A percentile compares a stretch with the other conserved stretches of the same genome.
These are phyloP conservation scores for Bidens hawaiensis DNA, from an alignment of 140 eudicot species.

Conservation along the genomic window DNA sequence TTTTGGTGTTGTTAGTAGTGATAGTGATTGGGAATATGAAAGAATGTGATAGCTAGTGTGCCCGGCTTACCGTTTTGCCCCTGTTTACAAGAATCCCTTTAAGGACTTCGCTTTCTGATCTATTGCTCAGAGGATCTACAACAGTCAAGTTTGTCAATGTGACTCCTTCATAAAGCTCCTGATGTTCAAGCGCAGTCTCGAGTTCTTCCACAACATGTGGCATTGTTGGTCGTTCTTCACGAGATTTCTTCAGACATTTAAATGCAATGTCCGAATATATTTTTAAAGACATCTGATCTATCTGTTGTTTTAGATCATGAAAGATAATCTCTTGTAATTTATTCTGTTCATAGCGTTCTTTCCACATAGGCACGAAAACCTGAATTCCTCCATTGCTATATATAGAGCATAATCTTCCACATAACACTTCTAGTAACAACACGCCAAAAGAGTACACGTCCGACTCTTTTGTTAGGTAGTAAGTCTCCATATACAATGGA, in stretches of 20 bases:
- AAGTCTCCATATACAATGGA: not conserved
- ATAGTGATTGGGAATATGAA: not conserved
- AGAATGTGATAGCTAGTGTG: not conserved
- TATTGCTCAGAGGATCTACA: not conserved
- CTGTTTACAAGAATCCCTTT: slow-evolving; percentile 13
- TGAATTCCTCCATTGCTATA: not conserved
- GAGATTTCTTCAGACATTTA: slow-evolving; percentile 7
- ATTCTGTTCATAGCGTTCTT: not conserved
- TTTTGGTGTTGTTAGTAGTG: not conserved
- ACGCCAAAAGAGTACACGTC: slow-evolving; percentile 24
- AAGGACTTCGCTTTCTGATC: not conserved
- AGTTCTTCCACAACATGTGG: slow-evolving; percentile 7
- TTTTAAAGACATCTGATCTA: not conserved
- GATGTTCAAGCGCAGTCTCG: slow-evolving; percentile 7
- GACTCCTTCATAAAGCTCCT: not conserved
- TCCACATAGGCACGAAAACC: not conserved
- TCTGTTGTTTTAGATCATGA: not conserved
- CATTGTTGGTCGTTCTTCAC: slow-evolving; percentile 9
- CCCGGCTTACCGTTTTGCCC: slow-evolving; percentile 2
- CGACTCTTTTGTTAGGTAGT: not conserved
- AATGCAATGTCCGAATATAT: slow-evolving; percentile 9
- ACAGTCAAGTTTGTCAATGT: not conserved
- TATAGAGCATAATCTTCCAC: not conserved
- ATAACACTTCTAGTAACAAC: slow-evolving; percentile 11
- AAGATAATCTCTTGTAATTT: slow-evolving; percentile 16